Conservation (phyloP, 495 filamentous ascomycete genomes). For the Penicillium ochrochloron region DNA sequence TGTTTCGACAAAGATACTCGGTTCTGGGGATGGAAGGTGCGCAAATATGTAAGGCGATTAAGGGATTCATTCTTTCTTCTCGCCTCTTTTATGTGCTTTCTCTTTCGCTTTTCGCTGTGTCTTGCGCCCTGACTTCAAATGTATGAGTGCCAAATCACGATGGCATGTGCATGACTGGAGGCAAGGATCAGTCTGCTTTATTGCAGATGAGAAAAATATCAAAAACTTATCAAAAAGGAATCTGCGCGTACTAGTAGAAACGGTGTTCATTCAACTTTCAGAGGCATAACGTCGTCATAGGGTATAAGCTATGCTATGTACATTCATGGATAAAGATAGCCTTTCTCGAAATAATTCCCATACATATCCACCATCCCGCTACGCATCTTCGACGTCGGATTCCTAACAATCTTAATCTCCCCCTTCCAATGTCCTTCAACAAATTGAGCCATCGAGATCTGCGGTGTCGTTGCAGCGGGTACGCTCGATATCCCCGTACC, state of each 20-base stretch:
- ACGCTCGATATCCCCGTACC: conserved; percentile 26
- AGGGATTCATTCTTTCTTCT: background rate
- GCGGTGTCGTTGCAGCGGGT: conserved; percentile 26
- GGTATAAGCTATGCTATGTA: conserved; percentile 3
- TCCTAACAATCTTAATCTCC: conserved; percentile 56
- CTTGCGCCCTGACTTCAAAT: conserved; percentile 31
- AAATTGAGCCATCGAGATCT: conserved; percentile 37
- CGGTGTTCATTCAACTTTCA: background rate
- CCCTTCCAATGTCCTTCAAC: conserved; percentile 59
- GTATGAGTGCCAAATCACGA: conserved; percentile 23
- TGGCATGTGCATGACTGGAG: conserved; percentile 28
- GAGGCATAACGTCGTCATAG: background rate
- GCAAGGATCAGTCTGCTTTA: conserved; percentile 16
- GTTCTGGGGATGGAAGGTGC: background rate
- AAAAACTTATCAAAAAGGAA: conserved; percentile 18
- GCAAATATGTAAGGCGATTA: background rate
- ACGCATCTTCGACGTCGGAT: conserved; percentile 46
- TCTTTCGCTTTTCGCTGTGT: conserved; percentile 32
- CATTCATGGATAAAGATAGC: conserved; percentile 54
- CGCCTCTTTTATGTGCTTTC: conserved; percentile 9
- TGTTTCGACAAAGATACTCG: conserved; percentile 21
- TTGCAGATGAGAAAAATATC: conserved; percentile 21
- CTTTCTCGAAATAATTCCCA: conserved; percentile 60
- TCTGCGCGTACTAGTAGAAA: background rate
- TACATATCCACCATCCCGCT: conserved; percentile 56